phyloP scores from a whole-genome alignment of 352 stramenopile genomes.

The Globisporangium paroecandrum region DNA sequence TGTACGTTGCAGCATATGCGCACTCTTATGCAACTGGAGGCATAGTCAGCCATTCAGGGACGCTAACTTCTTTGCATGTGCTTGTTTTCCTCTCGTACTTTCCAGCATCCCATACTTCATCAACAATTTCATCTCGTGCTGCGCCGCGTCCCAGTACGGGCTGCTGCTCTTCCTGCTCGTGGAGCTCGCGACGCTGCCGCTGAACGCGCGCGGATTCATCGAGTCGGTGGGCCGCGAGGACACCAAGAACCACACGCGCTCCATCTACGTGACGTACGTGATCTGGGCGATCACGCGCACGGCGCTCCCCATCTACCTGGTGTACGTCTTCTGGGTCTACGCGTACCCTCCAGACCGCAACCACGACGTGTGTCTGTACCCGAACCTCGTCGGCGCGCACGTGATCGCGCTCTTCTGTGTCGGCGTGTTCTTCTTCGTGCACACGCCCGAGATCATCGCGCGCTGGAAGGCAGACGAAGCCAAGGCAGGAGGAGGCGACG shows the following conservation, averaged over 20 bases:
- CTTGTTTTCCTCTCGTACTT: too few species aligned
- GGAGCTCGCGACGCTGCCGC: slow-evolving; percentile 70
- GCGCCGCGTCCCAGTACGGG: slow-evolving; percentile 68
- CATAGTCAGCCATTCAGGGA: too few species aligned
- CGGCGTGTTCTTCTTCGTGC: slow-evolving; percentile 78
- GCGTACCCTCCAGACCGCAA: slow-evolving; percentile 67
- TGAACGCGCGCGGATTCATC: slow-evolving; percentile 75
- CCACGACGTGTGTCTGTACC: slow-evolving; percentile 74
- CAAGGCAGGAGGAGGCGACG: slow-evolving; percentile 9
- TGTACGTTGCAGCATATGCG: slow-evolving; percentile 40
- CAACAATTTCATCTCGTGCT: slow-evolving; percentile 86
- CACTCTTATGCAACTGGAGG: background rate
- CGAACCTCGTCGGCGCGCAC: slow-evolving; percentile 70
- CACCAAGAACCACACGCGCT: slow-evolving; percentile 59
- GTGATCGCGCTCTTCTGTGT: slow-evolving; percentile 81
- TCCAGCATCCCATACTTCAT: slow-evolving; percentile 74
- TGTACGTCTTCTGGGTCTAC: slow-evolving; percentile 74
- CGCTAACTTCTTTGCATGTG: too few species aligned
- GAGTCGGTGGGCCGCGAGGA: slow-evolving; percentile 62
- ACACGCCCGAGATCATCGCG: slow-evolving; percentile 66
- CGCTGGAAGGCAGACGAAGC: slow-evolving; percentile 24
- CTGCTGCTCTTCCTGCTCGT: slow-evolving; percentile 78
- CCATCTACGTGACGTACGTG: slow-evolving; percentile 74
- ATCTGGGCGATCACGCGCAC: slow-evolving; percentile 74
- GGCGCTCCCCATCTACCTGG: slow-evolving; percentile 68